Evolutionary conservation across 2,329 filamentous ascomycete genomes (phyloP), one percentile per base, ranked within the genome.

Genomic region (Aspergillus fischeri): DNA sequence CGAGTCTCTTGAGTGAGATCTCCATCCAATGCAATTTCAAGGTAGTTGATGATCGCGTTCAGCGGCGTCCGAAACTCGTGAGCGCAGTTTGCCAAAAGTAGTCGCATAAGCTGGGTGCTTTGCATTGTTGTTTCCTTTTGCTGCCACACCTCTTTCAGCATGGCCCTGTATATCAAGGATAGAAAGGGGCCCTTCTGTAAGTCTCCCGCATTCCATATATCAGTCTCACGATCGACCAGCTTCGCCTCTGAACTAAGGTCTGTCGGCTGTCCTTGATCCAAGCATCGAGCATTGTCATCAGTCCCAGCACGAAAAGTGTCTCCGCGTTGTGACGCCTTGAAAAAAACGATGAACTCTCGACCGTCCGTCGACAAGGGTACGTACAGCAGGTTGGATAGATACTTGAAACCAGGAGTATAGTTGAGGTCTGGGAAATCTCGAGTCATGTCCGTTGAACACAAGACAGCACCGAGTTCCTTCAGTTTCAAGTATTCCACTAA

Each of bases 21-120:
- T 0, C 91, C 91, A 74, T 96, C 92, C 1, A 96, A 76, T 0
- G 92, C 92, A 62, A 96, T 96, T 65, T 96, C 92, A 1, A 96
- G 82, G 64, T 95, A 96, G 65, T 96, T 96, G 73, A 96, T 95
- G 67, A 96, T 96, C 17, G 92, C 92, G 67, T 96, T 96, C 2
- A 96, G 77, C 0, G 92, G 92, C 0, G 92, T 96, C 51, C 92
- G 87, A 8, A 96, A 91, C 76, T 96, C 92, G 62, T 96, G 92
- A 0, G 92, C 92, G 0, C 91, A 95, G 63, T 96, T 96, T 4
- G 91, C 90, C 24, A 96, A 79, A 1, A 96, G 75, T 3, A 96
- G 75, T 49, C 85, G 81, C 0, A 91, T 96, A 2, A 96, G 78
- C 58, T 92, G 88, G 63, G 89, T 95, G 68, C 80, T 93, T 65